Percentiles rank a stretch among this genome's conserved stretches.
These are phyloP conservation scores for Curvularia verruculosa DNA, from an alignment of 2,329 filamentous ascomycete genomes.

Conservation along the genomic window DNA sequence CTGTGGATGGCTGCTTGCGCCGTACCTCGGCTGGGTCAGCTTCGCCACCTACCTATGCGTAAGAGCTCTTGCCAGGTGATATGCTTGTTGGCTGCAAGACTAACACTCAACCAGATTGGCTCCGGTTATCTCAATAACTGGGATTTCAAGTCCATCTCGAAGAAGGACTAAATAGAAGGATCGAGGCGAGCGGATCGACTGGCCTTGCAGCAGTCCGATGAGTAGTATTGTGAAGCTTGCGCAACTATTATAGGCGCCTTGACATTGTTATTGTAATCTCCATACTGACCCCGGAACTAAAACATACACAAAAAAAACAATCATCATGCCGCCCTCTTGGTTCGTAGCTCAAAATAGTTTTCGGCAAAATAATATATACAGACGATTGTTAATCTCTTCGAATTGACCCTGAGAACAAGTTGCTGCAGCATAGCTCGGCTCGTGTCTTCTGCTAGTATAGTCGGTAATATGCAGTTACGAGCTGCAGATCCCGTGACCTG, in stretches of 20 bases:
- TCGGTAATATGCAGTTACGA: not conserved
- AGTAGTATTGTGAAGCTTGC: not conserved
- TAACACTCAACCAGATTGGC: slow-evolving; percentile 37
- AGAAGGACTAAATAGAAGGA: slow-evolving; percentile 30
- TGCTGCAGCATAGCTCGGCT: not conserved
- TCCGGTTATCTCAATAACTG: slow-evolving; percentile 50
- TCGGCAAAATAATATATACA: not conserved
- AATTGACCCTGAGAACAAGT: not conserved
- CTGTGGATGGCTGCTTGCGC: slow-evolving; percentile 75
- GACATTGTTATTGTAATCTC: not conserved
- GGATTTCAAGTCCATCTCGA: slow-evolving; percentile 42
- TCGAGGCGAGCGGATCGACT: not conserved
- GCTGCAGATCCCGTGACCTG: not conserved
- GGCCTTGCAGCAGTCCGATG: not conserved
- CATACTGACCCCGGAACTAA: not conserved
- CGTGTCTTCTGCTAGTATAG: too few relatives aligned
- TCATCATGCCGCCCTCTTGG: not conserved
- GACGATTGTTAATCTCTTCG: not conserved
- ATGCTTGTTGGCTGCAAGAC: not conserved
- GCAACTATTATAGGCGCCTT: not conserved
- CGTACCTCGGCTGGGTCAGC: slow-evolving; percentile 84
- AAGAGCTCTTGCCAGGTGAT: slow-evolving; percentile 17
- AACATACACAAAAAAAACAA: not conserved
- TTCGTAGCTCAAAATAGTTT: not conserved
- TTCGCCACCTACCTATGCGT: slow-evolving; percentile 87